Evolutionary conservation across 345 rosid genomes (phyloP), one percentile per base, ranked within the genome.

Genomic region (Ceriops tagal): DNA sequence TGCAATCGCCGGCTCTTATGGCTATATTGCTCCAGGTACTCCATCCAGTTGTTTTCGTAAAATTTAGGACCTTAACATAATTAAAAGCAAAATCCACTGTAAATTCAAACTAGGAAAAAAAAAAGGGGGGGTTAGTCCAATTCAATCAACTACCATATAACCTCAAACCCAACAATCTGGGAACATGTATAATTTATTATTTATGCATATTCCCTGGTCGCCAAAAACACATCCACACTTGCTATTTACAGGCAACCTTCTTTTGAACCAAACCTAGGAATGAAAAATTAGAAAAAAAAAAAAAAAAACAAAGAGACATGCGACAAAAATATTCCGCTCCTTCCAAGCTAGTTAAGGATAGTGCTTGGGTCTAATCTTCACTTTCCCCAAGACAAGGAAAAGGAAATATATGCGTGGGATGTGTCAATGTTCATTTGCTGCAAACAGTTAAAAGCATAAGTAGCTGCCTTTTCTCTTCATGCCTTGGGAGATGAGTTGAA

Each of bases 21-120:
- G 95, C 75, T 87, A 89, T 77, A 89, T 89, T 58, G 89, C 95
- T 61, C 95, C 95, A 22, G 89, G 91, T 89, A 80, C 5, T 13
- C 49, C 49, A 11, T 13, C 5, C 49, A 43, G 49, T 43, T 43
- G 49, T 15, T 43, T 8, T 8, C 30, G 5, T 21, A 3, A 5
- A 20, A 6, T 22, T 26, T 20, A 22, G 13, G 35, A 21, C 30
- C 27, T 53, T 20, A 26, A 8, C n/a, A 31, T 27, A 47, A 47
- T 53, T 19, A 1, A 27, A n/a, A 16, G 31, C 6, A 15, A 18
- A 32, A 57, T 43, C 19, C 49, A 43, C 49, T 4, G 15, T 9
- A 49, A 43, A 28, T 1, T 20, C 16, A 55, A 24, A 1, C 34
- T 32, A 15, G 5, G 0, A 2, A 28, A 2, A 28, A 28, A 28